Base-by-base conservation (phyloP, 2,329 filamentous ascomycete species). In the Didymosphaeria variabile region DNA sequence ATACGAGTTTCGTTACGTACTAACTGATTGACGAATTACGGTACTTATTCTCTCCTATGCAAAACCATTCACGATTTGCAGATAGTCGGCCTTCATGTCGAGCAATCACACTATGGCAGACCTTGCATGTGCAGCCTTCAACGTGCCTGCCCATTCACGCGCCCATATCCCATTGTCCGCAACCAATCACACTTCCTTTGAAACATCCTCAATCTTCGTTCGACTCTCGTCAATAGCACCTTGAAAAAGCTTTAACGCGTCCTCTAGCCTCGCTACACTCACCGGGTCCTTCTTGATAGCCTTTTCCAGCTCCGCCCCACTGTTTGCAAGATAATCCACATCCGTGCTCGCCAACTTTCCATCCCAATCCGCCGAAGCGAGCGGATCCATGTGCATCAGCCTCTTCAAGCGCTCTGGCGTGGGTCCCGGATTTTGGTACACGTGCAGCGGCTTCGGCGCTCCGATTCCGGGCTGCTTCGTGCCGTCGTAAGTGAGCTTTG, bases 251-350 rank as follows among this genome's bases (percentile, higher is more conserved):
- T 75, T 72, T 32, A 83, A 65, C 10, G 80, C 80, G 57, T 78
- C 74, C 15, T 70, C 70, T 19, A 84, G 67, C 5, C 81, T 73
- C n/a, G 72, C 72, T 40, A 70, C 72, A 1, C 78, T 75, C 29
- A 79, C 68, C 0, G 77, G 66, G 49, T 84, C 82, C 12, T 71
- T 72, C 34, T 73, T 73, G 55, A 83, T 81, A 5, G 81, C 79
- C 56, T 78, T 78, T 12, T 81, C 75, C 23, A 86, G 73, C 59
- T 73, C 77, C 32, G 66, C 77, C 5, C 83, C 83, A 7, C 77
- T 76, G 53, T 84, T 75, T 5, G 79, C 79, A 15, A 85, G 78
- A 60, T 84, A 85, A 64, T 85, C 82, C 1, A 81, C 71, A 21
- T 80, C 74, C 1, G 78, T 80, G 31, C 72, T 72, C 0, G 78